Base-by-base conservation (phyloP, 163 green algal genomes). In the Scenedesmus sp. region DNA sequence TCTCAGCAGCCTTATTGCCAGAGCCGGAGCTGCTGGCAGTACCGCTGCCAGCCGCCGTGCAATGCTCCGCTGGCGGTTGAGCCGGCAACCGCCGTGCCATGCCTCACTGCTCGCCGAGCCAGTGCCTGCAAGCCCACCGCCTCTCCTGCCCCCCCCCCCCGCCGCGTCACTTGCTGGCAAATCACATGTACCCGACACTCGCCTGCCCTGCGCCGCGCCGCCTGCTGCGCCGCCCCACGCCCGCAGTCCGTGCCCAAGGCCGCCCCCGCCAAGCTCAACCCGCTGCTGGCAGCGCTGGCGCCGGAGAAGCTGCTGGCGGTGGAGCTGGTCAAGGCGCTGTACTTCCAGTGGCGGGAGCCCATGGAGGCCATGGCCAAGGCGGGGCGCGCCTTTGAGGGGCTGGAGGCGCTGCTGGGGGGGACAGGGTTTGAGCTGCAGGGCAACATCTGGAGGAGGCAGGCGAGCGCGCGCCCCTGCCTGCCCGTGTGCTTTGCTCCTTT, bases 371-470 rank as follows among this genome's bases (percentile, higher is more conserved):
- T 98, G 59, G 61, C 73, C n/a, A 92, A 91, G 40, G 97, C 97
- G 26, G 97, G 97, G 2, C 87, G 88, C 3, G 97, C 97, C 7
- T 98, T 98, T 81, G 95, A 98, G 46, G 96, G 96, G 1, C 92
- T 98, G 80, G 97, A 98, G 91, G 93, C 94, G 49, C 90, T 98
- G 81, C 95, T 98, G 35, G 97, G 97, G 0, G 96, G 86, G 56
- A 93, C 78, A 90, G 93, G 59, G 0, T 98, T 98, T 89, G 93
- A 97, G 42, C 88, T 98, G 53, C 43, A 93, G 91, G 95, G 95
- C 49, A 93, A 93, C 78, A 91, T 92, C 68, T 92, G 88, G 88
- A 88, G 73, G 46, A 35, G 88, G 24, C 88, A 92, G 89, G 83
- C 83, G 72, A 20, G 83, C n/a, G n/a, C n/a, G 22, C 0, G 6